Evolutionary conservation across 23 red algal genomes (phyloP).

Genomic region (Chondrus crispus): DNA sequence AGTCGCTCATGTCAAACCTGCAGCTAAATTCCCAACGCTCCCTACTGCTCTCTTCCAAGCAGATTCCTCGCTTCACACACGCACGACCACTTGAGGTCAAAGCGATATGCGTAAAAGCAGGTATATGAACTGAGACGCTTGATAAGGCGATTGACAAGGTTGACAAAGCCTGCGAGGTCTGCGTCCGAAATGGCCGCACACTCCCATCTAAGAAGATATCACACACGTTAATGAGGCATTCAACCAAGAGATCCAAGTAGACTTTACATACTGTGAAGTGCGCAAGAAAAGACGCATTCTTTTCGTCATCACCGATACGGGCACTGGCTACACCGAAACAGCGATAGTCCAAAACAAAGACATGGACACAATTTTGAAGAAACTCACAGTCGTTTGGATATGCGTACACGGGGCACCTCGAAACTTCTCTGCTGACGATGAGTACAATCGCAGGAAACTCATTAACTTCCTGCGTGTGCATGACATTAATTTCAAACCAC

Average conservation of each 20-base stretch:
- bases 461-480: background rate
- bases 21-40: background rate
- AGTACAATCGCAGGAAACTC: constrained; percentile 7
- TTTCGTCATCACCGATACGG: background rate
- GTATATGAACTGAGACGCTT: background rate
- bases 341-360: background rate
- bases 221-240: background rate
- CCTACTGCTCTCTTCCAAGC: background rate
- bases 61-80: background rate
- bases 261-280: background rate
- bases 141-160: background rate
- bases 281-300: background rate
- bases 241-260: background rate
- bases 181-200: background rate
- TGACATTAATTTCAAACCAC: constrained; percentile 20
- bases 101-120: background rate
- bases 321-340: background rate
- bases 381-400: background rate
- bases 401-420: background rate
- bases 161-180: background rate
- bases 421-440: background rate
- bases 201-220: background rate
- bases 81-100: background rate
- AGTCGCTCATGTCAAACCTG: background rate
- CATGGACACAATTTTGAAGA: background rate